Evolutionary conservation across 495 filamentous ascomycete species (phyloP), one percentile per base, ranked within the genome.

Genomic region (Evernia prunastri): DNA sequence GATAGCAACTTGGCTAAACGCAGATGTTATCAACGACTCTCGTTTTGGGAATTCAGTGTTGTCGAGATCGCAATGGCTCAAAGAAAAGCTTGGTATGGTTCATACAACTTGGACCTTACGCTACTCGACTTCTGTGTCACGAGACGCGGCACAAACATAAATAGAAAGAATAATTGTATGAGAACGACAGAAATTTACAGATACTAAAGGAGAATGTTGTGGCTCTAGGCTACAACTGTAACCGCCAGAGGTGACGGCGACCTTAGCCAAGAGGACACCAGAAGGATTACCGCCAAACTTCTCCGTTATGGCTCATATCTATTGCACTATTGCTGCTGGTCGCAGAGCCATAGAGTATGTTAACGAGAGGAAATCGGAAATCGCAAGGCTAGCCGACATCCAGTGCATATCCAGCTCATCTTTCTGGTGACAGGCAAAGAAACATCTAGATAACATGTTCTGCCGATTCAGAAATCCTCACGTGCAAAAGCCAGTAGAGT

Each of bases 361-460:
- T 18, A 47, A 47, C 20, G 20, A 47, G 43, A 47, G 18, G 20
- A 23, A n/a, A 23, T 6, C 1, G 5, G 18, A 2, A 23, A 18
- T 23, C n/a, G 8, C 11, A 10, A 18, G 43, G 20, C 43, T 9
- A 47, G 43, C 43, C 7, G 20, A n/a, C 20, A 47, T 2, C 20
- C 17, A 47, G 43, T n/a, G 17, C 9, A n/a, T 18, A 47, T 47
- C 33, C 6, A 58, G 29, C 20, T 39, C 56, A 12, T 57, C 54
- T 13, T 8, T 57, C 27, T 13, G 8, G 12, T 57, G 17, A 37
- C 40, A 23, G 43, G 43, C n/a, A 47, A 47, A 23, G 17, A 58
- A 13, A 35, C n/a, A 25, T n/a, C 56, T 58, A 36, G 33, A 23
- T n/a, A 36, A 58, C 56, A 23, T 39, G 56, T 58, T 17, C 56